Conservation (phyloP, 345 rosid genomes). For the Isatis tinctoria region DNA sequence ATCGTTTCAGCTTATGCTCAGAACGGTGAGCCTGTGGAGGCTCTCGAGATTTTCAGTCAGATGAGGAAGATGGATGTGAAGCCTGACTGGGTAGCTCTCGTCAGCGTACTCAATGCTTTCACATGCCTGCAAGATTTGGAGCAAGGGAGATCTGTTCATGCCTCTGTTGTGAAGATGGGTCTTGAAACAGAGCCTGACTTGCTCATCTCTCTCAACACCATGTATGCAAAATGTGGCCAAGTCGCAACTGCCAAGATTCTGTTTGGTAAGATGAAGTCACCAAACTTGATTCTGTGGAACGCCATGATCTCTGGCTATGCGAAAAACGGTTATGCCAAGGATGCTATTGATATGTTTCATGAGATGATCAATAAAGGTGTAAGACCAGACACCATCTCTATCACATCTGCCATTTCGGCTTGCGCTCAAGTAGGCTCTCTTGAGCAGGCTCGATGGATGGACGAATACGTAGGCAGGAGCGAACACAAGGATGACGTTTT, state of each 20-base stretch:
- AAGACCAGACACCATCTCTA: constrained; percentile 50
- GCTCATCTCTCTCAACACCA: constrained; percentile 57
- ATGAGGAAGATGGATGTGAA: constrained; percentile 48
- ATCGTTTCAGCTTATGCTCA: constrained; percentile 64
- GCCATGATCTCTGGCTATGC: constrained; percentile 77
- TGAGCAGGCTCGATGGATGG: constrained; percentile 62
- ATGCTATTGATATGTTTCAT: constrained; percentile 51
- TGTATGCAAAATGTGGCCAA: constrained; percentile 72
- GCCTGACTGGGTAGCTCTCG: constrained; percentile 66
- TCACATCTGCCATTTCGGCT: constrained; percentile 54
- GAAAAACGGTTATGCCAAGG: constrained; percentile 60
- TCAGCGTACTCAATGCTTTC: constrained; percentile 58
- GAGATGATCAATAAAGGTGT: constrained; percentile 42
- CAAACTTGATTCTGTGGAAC: constrained; percentile 60
- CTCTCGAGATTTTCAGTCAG: constrained; percentile 47
- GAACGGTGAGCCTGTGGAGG: constrained; percentile 57
- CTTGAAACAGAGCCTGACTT: constrained; percentile 59
- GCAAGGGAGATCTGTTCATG: constrained; percentile 54
- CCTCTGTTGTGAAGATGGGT: constrained; percentile 53
- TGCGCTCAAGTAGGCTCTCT: constrained; percentile 66
- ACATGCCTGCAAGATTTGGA: constrained; percentile 49
- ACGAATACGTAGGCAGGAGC: constrained; percentile 37
- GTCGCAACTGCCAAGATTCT: constrained; percentile 44
- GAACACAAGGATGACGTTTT: constrained; percentile 40
- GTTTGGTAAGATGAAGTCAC: constrained; percentile 49